phyloP scores from a whole-genome alignment of 2,329 filamentous ascomycete genomes.

The Botryosphaeria dothidea region DNA sequence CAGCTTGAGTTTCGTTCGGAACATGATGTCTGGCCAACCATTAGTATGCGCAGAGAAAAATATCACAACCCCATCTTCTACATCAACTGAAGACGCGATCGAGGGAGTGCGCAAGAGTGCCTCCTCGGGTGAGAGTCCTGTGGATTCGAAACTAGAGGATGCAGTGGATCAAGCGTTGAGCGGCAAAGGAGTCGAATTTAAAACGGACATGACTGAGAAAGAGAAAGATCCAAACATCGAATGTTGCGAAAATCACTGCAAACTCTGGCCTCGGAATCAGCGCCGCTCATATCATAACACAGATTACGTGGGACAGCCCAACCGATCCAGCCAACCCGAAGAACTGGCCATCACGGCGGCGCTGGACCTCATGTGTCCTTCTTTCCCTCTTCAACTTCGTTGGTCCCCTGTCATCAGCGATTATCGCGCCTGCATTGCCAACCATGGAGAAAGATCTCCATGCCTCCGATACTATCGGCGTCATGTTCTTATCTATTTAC shows the following conservation, averaged over 20 bases:
- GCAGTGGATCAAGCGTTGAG: background rate
- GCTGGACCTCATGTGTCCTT: constrained; percentile 17
- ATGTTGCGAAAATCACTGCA: background rate
- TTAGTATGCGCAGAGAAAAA: background rate
- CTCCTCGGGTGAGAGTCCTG: background rate
- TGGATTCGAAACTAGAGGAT: background rate
- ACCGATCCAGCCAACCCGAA: constrained; percentile 18
- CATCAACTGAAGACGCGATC: background rate
- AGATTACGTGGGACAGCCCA: constrained; percentile 27
- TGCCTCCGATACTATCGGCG: constrained; percentile 31
- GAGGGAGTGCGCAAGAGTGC: background rate
- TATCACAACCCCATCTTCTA: background rate
- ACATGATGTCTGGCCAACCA: background rate
- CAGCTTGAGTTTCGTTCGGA: background rate
- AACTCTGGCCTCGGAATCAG: background rate
- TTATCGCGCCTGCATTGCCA: constrained; percentile 21
- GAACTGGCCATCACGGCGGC: constrained; percentile 15
- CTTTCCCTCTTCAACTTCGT: constrained; percentile 20
- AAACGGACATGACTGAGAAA: background rate
- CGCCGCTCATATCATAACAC: background rate
- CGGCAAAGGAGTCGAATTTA: background rate
- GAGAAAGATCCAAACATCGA: background rate
- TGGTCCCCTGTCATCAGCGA: constrained; percentile 16
- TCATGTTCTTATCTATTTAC: constrained; percentile 26
- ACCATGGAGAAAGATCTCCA: constrained; percentile 21